Conservation (phyloP, 805 yeast species). For the Lachancea cidri region DNA sequence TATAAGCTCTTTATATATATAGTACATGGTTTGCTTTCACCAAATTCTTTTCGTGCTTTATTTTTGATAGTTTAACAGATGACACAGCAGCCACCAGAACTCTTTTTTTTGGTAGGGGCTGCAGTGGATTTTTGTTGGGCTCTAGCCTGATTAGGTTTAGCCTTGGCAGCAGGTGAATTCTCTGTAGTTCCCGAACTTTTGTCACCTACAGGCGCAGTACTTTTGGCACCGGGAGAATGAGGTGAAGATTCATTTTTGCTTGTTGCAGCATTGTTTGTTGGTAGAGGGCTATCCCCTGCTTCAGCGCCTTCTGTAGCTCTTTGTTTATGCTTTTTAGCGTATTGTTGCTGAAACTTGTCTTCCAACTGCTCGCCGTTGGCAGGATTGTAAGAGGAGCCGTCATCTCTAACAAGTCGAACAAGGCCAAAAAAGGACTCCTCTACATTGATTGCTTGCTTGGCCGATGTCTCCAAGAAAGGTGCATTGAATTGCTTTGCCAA, state of each 20-base stretch:
- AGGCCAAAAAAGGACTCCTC: constrained; percentile 74
- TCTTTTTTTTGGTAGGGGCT: constrained; percentile 10
- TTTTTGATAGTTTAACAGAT: constrained; percentile 15
- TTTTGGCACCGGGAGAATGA: constrained; percentile 3
- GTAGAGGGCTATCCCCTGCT: neutral
- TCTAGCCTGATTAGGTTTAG: constrained; percentile 11
- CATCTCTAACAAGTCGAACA: constrained; percentile 50
- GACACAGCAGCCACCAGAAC: constrained; percentile 35
- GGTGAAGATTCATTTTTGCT: constrained; percentile 5
- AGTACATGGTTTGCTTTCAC: constrained; percentile 4
- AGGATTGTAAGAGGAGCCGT: constrained; percentile 30
- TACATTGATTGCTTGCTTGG: constrained; percentile 86
- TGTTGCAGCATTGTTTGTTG: constrained; percentile 6
- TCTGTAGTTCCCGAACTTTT: constrained; percentile 1
- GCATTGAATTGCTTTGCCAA: constrained; percentile 63
- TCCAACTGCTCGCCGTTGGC: constrained; percentile 9
- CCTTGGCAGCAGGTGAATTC: neutral
- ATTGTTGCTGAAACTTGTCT: constrained; percentile 4
- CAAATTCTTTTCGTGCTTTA: neutral
- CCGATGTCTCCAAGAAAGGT: constrained; percentile 86
- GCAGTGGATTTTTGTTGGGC: constrained; percentile 10
- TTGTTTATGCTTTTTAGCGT: too few species aligned
- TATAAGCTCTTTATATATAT: constrained; percentile 4
- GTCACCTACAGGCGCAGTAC: constrained; percentile 4
- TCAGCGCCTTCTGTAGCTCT: too few species aligned